Base-by-base conservation (phyloP, 2,329 filamentous ascomycete species). In the Epichloe hybrida region DNA sequence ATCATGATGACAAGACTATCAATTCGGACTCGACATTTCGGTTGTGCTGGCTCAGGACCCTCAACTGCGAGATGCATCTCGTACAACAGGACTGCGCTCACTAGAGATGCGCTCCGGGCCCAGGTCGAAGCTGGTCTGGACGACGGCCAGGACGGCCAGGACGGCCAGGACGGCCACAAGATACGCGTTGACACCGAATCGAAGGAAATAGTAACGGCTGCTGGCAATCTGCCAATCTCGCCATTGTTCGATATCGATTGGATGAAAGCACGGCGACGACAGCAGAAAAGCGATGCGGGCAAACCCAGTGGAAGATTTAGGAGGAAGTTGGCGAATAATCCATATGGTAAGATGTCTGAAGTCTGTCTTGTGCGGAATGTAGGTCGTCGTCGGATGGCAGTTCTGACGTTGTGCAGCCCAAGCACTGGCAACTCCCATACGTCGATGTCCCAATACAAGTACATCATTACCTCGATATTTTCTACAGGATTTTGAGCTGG, bases 341-440 rank as follows among this genome's bases (percentile, higher is more conserved):
- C 81, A 2, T 88, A 78, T 57, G 84, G 82, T 84, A 68, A 34
- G 68, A 31, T 17, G 17, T n/a, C 23, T 27, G 0, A 27, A 27
- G 23, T 27, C 23, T 27, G 4, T n/a, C 11, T 7, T 34, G 3
- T 13, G 12, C n/a, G 11, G 12, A 35, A 20, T 7, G 11, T 17
- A 9, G 17, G 17, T 17, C 17, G 17, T 17, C 17, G 17, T 5
- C 27, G 13, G 31, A 50, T 53, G 48, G 47, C 40, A 21, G 39
- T 49, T 46, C 56, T 59, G 35, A 59, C 44, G 23, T n/a, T 17
- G 4, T 44, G 23, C 50, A 85, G 83, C 84, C 3, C 73, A 73
- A 42, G 77, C 80, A 6, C 73, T 89, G 21, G 76, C 77, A 34
- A 76, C 76, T 0, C 78, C 80, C 0, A 51, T 83, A 20, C 79